Evolutionary conservation across 1,284 basidiomycete species (phyloP).

Genomic region (Xerocomus amazonicus): DNA sequence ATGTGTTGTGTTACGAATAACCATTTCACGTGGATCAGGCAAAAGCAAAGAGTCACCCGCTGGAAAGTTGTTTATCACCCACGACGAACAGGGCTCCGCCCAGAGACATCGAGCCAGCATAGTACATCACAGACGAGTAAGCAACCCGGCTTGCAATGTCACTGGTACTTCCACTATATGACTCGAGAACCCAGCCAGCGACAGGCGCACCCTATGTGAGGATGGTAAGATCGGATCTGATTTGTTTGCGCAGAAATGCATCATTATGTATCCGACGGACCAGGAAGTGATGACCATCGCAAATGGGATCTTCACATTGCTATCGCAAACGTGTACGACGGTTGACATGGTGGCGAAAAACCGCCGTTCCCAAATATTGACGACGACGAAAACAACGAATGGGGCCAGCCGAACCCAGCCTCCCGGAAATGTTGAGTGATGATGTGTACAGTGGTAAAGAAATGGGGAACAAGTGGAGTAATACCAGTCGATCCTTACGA

Average conservation of each 20-base stretch:
- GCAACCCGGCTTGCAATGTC: constrained; percentile 20
- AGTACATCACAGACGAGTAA: constrained; percentile 33
- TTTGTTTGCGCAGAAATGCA: constrained; percentile 7
- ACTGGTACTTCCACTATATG: constrained; percentile 19
- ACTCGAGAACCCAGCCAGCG: constrained; percentile 32
- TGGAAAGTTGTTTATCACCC: constrained; percentile 9
- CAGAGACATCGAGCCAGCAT: constrained; percentile 28
- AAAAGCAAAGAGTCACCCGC: constrained; percentile 14
- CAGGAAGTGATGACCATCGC: constrained; percentile 35
- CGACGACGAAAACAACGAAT: constrained; percentile 28
- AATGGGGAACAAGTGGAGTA: constrained; percentile 36
- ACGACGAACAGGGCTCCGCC: constrained; percentile 22
- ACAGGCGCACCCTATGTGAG: constrained; percentile 14
- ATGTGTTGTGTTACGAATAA: too few relatives aligned
- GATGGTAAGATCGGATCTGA: not conserved
- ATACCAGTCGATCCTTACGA: constrained; percentile 21
- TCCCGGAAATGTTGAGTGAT: constrained; percentile 28
- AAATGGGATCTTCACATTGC: constrained; percentile 27
- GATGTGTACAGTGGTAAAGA: constrained; percentile 36
- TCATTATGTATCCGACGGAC: constrained; percentile 29
- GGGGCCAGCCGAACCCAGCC: constrained; percentile 27
- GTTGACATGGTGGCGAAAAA: constrained; percentile 36
- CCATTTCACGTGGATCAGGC: constrained; percentile 2
- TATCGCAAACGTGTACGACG: constrained; percentile 31
- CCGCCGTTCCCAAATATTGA: constrained; percentile 32